A percentile compares a stretch with the other conserved stretches of the same genome.
phyloP scores from a whole-genome alignment of 2,329 filamentous ascomycete genomes.

The Claviceps africana region DNA sequence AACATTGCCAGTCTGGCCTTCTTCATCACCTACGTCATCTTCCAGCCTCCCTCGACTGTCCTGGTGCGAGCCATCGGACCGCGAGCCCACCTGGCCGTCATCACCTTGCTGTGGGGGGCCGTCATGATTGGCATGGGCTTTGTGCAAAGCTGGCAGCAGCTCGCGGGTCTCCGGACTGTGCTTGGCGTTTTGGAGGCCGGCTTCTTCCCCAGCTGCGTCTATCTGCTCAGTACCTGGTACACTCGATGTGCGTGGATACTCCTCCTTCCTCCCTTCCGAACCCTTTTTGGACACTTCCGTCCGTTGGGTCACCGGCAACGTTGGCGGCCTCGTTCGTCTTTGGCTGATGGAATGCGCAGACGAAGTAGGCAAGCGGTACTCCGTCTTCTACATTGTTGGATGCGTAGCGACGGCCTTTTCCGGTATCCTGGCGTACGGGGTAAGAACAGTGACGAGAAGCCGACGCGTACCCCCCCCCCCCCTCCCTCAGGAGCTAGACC shows the following conservation, averaged over 20 bases:
- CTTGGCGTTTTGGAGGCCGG: conserved; percentile 55
- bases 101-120: conserved; percentile 45
- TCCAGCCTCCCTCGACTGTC: conserved; percentile 58
- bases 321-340: conserved; percentile 39
- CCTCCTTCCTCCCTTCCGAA: background rate
- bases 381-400: conserved; percentile 55
- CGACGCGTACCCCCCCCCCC: no score
- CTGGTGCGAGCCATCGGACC: conserved; percentile 53
- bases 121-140: conserved; percentile 56
- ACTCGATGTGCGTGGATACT: conserved; percentile 38
- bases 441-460: conserved; percentile 14
- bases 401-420: conserved; percentile 51
- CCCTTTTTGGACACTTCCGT: conserved; percentile 42
- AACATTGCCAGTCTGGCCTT: conserved; percentile 59
- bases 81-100: conserved; percentile 37
- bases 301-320: no score
- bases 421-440: conserved; percentile 56
- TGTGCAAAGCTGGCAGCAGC: conserved; percentile 31
- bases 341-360: conserved; percentile 21
- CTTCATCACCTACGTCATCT: conserved; percentile 58
- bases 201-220: conserved; percentile 58
- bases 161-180: conserved; percentile 42
- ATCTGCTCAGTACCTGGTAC: conserved; percentile 63
- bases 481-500: background rate
- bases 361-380: conserved; percentile 57